Evolutionary conservation across 2,329 filamentous ascomycete genomes (phyloP).

Genomic region (Cercospora berteroae): DNA sequence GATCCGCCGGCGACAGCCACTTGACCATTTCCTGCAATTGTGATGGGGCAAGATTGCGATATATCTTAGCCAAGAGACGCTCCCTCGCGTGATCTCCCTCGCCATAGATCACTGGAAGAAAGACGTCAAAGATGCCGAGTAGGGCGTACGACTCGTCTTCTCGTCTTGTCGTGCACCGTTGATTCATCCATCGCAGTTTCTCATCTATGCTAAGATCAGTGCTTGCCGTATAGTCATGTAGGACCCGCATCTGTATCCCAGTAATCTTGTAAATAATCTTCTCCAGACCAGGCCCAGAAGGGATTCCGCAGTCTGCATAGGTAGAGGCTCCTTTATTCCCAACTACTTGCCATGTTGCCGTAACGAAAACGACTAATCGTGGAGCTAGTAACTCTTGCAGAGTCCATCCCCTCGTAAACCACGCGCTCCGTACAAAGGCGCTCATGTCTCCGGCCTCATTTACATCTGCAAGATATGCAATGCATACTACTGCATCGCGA

Average conservation of each 20-base stretch:
- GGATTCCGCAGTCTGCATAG: neutral
- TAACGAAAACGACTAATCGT: constrained; percentile 21
- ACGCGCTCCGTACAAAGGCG: constrained; percentile 19
- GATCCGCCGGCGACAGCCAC: constrained; percentile 26
- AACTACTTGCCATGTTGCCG: constrained; percentile 26
- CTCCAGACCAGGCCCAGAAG: constrained; percentile 12
- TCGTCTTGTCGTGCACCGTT: constrained; percentile 14
- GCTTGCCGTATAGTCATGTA: constrained; percentile 18
- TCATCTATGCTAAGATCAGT: constrained; percentile 9
- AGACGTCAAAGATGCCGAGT: constrained; percentile 22
- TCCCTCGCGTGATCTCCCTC: constrained; percentile 21
- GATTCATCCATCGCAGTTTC: constrained; percentile 25
- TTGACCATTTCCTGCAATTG: constrained; percentile 16
- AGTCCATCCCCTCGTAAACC: constrained; percentile 30
- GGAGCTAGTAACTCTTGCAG: constrained; percentile 30
- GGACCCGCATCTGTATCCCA: constrained; percentile 18
- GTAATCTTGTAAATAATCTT: constrained; percentile 15
- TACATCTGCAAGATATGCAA: constrained; percentile 26
- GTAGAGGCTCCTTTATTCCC: constrained; percentile 23
- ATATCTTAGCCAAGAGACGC: constrained; percentile 15
- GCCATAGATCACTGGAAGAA: constrained; percentile 20
- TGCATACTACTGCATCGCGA: constrained; percentile 21
- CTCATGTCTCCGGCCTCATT: neutral
- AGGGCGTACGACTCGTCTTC: constrained; percentile 27
- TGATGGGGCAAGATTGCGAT: constrained; percentile 10